These are phyloP conservation scores for Jatropha podagrica DNA, from an alignment of 441 rosid genomes.

Conservation along the genomic window DNA sequence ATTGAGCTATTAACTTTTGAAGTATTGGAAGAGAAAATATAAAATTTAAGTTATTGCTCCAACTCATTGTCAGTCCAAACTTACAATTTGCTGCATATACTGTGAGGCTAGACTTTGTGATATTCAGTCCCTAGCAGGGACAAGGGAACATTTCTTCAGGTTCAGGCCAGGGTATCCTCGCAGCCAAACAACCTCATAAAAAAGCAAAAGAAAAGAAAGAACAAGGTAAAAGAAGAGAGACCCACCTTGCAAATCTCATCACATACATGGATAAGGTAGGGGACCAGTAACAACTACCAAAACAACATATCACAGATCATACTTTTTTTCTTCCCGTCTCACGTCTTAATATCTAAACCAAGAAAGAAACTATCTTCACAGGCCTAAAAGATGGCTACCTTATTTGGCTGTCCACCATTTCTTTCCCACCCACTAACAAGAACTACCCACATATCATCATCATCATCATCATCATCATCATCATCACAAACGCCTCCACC, in stretches of 20 bases:
- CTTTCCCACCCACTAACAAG: slow-evolving; percentile 48
- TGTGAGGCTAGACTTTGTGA: too few species aligned
- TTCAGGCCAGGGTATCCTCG: background rate
- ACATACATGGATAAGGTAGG: slow-evolving; percentile 34
- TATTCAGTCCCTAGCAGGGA: background rate
- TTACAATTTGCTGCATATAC: too few species aligned
- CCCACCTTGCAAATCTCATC: slow-evolving; percentile 11
- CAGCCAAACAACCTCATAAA: slow-evolving; percentile 2
- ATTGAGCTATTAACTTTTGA: too few species aligned
- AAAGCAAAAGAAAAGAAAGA: background rate
- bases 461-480: slow-evolving; percentile 47
- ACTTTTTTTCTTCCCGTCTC: background rate
- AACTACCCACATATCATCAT: slow-evolving; percentile 32
- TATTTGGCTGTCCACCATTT: slow-evolving; percentile 52
- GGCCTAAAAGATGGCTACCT: slow-evolving; percentile 44
- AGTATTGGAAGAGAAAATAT: too few species aligned
- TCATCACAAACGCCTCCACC: slow-evolving; percentile 28
- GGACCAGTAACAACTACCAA: slow-evolving; percentile 13
- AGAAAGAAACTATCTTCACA: background rate
- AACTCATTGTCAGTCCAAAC: too few species aligned
- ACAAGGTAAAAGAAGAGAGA: background rate
- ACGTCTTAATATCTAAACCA: background rate
- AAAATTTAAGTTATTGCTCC: too few species aligned
- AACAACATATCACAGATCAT: background rate
- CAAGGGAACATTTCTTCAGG: background rate